Evolutionary conservation across 441 rosid species (phyloP).

Genomic region (Aleurites moluccanus): DNA sequence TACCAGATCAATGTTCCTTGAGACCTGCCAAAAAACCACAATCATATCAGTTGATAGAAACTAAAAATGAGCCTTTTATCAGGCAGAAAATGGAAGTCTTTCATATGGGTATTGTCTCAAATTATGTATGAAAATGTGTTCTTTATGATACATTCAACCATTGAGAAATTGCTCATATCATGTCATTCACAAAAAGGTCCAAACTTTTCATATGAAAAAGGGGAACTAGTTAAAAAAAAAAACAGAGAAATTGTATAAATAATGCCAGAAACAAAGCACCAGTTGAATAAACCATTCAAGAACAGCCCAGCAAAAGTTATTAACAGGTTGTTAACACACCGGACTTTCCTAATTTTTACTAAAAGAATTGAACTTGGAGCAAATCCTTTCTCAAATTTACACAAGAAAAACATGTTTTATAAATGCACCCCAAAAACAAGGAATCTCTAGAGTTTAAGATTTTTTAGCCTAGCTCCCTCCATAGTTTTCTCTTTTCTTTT

Average conservation of each 20-base stretch:
- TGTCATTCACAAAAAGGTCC: constrained; percentile 6
- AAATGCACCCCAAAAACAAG: background rate
- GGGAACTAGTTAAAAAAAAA: background rate
- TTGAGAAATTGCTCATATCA: background rate
- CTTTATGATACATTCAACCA: constrained; percentile 19
- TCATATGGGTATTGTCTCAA: constrained; percentile 19
- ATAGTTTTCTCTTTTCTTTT: too few species aligned
- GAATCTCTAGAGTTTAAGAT: too few species aligned
- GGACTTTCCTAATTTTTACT: constrained; percentile 1
- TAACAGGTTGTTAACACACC: constrained; percentile 25
- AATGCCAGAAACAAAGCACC: background rate
- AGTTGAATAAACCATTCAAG: background rate
- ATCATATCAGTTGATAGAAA: constrained; percentile 26
- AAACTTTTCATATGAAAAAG: background rate
- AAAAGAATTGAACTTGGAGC: constrained; percentile 17
- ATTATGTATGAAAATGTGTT: constrained; percentile 18
- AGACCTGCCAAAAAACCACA: constrained; percentile 52
- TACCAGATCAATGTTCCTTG: constrained; percentile 88
- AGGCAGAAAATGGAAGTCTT: constrained; percentile 6
- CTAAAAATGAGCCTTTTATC: background rate
- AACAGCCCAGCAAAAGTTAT: constrained; percentile 11
- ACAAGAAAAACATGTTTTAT: background rate
- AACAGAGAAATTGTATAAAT: background rate
- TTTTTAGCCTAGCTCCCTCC: too few species aligned
- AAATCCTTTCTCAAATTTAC: constrained; percentile 17